These are phyloP conservation scores for Tuber borchii DNA, from an alignment of 495 filamentous ascomycete species.

Conservation along the genomic window DNA sequence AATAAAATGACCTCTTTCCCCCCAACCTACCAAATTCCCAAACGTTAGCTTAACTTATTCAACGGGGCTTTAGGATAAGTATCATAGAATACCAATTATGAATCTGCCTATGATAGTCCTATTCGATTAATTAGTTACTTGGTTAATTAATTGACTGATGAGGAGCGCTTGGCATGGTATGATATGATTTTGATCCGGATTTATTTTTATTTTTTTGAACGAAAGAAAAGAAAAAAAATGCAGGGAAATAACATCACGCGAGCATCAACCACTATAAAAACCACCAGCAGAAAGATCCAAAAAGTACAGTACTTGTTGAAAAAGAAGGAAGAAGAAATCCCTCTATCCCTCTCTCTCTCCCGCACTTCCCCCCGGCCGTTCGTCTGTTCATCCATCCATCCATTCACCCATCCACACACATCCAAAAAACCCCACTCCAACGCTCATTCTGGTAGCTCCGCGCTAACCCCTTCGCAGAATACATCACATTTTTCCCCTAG, in stretches of 20 bases:
- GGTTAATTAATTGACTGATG: background rate
- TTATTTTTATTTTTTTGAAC: background rate
- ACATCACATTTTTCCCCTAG: background rate
- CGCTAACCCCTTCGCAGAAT: background rate
- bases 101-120: background rate
- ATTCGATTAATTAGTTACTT: background rate
- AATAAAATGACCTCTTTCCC: background rate
- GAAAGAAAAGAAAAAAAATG: no score
- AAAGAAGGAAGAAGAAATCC: background rate
- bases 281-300: background rate
- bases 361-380: background rate
- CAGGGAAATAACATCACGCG: constrained; percentile 12
- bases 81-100: background rate
- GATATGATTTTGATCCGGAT: background rate
- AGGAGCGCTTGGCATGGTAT: background rate
- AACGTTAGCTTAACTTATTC: background rate
- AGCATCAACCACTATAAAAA: background rate
- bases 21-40: background rate
- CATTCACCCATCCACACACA: background rate
- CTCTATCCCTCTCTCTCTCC: background rate
- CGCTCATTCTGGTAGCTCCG: background rate
- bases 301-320: background rate
- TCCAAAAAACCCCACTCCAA: no score
- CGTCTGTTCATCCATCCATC: background rate
- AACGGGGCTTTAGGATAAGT: background rate